Evolutionary conservation across 768 basidiomycete genomes (phyloP).

Genomic region (Boletus subcaerulescens): DNA sequence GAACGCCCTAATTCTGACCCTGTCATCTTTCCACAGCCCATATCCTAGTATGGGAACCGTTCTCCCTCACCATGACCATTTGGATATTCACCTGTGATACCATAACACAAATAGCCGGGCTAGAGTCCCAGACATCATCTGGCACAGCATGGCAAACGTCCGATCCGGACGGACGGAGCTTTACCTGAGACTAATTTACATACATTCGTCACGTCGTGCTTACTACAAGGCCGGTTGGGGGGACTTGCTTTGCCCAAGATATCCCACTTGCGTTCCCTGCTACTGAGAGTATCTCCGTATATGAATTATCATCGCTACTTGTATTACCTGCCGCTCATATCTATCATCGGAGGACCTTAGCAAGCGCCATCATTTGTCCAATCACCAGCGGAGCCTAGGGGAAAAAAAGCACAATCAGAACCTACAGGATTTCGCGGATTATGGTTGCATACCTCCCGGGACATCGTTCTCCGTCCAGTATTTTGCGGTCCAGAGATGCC

Average conservation of each 20-base stretch:
- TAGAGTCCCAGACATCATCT: not conserved
- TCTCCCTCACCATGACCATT: not conserved
- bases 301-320: not conserved
- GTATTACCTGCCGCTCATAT: not conserved
- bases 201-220: too few relatives aligned
- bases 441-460: constrained; percentile 37
- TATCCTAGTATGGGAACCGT: not conserved
- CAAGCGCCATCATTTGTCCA: constrained; percentile 62
- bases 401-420: not conserved
- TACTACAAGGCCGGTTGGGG: too few relatives aligned
- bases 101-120: not conserved
- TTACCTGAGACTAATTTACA: too few relatives aligned
- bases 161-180: not conserved
- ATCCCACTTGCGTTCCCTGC: not conserved
- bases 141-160: not conserved
- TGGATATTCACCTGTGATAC: not conserved
- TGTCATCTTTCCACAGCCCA: not conserved
- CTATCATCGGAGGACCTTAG: constrained; percentile 7
- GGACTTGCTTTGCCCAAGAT: too few relatives aligned
- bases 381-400: constrained; percentile 44
- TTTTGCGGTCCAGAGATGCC: constrained; percentile 46
- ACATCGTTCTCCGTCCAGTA: constrained; percentile 62
- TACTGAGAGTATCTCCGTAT: too few relatives aligned
- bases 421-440: not conserved
- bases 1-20: not conserved